Conservation (phyloP, 495 filamentous ascomycete species). For the Cercophora newfieldiana region DNA sequence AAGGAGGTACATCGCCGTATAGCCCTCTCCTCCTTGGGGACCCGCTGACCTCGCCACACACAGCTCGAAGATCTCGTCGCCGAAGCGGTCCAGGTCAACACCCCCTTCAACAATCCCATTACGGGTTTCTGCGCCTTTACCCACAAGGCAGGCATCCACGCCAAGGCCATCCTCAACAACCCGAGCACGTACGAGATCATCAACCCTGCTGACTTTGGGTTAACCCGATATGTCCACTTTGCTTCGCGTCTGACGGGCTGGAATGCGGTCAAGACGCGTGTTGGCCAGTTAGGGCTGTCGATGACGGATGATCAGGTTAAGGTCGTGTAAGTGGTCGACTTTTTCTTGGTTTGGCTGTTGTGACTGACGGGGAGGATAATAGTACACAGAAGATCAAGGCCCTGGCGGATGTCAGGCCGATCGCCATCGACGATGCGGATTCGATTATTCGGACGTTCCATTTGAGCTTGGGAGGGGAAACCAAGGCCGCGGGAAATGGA, state of each 20-base stretch:
- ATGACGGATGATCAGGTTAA: slow-evolving; percentile 92
- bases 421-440: slow-evolving; percentile 89
- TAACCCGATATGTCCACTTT: slow-evolving; percentile 87
- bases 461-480: slow-evolving; percentile 55
- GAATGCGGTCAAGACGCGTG: slow-evolving; percentile 94
- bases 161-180: slow-evolving; percentile 90
- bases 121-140: slow-evolving; percentile 93
- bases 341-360: slow-evolving; percentile 21
- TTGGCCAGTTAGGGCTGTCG: slow-evolving; percentile 76
- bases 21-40: background rate
- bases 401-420: slow-evolving; percentile 79
- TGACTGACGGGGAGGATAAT: slow-evolving; percentile 57
- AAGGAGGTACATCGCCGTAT: slow-evolving; percentile 50
- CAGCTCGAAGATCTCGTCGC: slow-evolving; percentile 74
- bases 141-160: slow-evolving; percentile 93
- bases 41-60: slow-evolving; percentile 5
- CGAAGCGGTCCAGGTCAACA: slow-evolving; percentile 69
- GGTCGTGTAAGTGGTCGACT: slow-evolving; percentile 48
- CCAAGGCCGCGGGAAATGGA: background rate
- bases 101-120: slow-evolving; percentile 78
- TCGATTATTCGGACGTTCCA: slow-evolving; percentile 85
- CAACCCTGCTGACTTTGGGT: slow-evolving; percentile 84
- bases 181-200: slow-evolving; percentile 88
- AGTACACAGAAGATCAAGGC: slow-evolving; percentile 74
- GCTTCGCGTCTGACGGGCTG: slow-evolving; percentile 81